These are phyloP conservation scores for Ricinus communis DNA, from an alignment of 345 rosid genomes.

Conservation along the genomic window DNA sequence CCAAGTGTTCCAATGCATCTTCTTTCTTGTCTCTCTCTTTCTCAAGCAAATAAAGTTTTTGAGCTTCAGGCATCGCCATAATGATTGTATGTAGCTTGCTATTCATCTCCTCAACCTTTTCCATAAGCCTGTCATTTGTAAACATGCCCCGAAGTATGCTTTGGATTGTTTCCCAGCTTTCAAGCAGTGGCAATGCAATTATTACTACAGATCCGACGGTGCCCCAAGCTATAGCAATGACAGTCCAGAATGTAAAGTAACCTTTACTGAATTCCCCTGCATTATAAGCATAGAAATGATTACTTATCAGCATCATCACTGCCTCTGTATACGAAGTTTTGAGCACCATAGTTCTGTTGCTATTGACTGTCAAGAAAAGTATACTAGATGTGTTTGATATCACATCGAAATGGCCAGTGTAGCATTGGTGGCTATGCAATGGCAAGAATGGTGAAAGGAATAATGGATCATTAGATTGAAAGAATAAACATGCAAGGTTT, in stretches of 20 bases:
- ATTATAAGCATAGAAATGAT: background rate
- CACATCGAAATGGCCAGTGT: no score
- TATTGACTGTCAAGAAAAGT: background rate
- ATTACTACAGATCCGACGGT: slow-evolving; percentile 69
- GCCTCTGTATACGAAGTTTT: background rate
- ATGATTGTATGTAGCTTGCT: slow-evolving; percentile 49
- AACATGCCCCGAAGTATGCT: slow-evolving; percentile 67
- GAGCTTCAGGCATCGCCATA: slow-evolving; percentile 68
- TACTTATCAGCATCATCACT: background rate
- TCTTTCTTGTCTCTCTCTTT: slow-evolving; percentile 44
- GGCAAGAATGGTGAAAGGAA: background rate
- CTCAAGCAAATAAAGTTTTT: slow-evolving; percentile 55
- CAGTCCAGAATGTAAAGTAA: slow-evolving; percentile 89
- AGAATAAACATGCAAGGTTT: no score
- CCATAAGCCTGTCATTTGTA: slow-evolving; percentile 68
- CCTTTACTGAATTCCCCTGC: slow-evolving; percentile 65
- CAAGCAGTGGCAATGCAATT: slow-evolving; percentile 61
- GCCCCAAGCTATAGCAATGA: slow-evolving; percentile 84
- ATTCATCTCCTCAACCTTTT: slow-evolving; percentile 60
- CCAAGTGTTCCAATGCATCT: slow-evolving; percentile 33
- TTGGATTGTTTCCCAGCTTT: slow-evolving; percentile 76
- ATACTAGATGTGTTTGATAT: no score
- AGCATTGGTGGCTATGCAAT: no score
- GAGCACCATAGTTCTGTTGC: background rate
- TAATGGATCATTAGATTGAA: no score